Percentiles rank a stretch among this genome's conserved stretches.
Evolutionary conservation across 345 rosid species (phyloP).

Genomic region (Bretschneidera sinensis): DNA sequence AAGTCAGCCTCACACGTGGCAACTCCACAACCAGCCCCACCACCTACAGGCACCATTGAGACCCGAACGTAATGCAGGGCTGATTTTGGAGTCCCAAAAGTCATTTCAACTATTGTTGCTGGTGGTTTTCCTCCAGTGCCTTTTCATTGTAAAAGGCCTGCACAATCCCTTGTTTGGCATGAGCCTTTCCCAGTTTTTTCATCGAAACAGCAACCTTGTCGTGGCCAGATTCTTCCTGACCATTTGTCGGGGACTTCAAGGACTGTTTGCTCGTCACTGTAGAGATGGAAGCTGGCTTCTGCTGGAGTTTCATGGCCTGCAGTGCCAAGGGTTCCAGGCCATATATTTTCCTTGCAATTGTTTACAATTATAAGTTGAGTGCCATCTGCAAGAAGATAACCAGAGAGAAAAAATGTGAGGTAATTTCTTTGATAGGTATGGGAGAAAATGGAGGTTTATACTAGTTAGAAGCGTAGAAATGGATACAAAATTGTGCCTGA

Average conservation of each 20-base stretch:
- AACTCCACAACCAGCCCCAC: conserved; percentile 30
- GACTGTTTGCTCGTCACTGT: conserved; percentile 26
- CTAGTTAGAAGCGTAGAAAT: no score
- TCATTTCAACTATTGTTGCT: conserved; percentile 43
- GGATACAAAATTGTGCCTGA: not conserved
- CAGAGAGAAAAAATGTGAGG: not conserved
- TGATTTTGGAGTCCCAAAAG: conserved; percentile 37
- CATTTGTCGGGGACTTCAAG: conserved; percentile 34
- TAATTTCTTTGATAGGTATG: no score
- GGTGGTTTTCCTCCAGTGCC: conserved; percentile 48
- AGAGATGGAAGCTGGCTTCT: conserved; percentile 41
- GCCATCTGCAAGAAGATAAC: conserved; percentile 12
- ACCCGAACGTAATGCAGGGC: conserved; percentile 43
- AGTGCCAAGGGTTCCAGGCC: conserved; percentile 46
- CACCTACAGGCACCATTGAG: conserved; percentile 39
- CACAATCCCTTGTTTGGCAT: conserved; percentile 48
- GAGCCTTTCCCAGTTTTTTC: conserved; percentile 23
- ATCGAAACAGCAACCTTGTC: conserved; percentile 46
- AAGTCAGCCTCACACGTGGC: conserved; percentile 46
- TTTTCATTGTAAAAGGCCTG: conserved; percentile 30
- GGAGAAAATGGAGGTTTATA: no score
- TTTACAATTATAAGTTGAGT: conserved; percentile 31
- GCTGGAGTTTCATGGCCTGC: conserved; percentile 34
- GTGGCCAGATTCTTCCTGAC: conserved; percentile 54
- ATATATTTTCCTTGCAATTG: conserved; percentile 41